Conservation (phyloP, 2,329 filamentous ascomycete genomes). For the Kalaharituber pfeilii region DNA sequence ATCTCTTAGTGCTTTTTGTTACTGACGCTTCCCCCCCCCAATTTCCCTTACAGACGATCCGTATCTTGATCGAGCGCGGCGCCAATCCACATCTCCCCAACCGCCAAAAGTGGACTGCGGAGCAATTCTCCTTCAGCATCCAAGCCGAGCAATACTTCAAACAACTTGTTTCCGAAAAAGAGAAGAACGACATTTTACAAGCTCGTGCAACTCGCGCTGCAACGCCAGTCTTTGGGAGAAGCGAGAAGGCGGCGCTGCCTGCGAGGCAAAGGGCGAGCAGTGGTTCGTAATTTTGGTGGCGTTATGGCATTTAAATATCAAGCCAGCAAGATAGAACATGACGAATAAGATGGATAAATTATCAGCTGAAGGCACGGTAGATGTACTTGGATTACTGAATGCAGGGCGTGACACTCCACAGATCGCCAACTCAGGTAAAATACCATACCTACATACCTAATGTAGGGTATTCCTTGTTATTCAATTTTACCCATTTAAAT, state of each 20-base stretch:
- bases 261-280: slow-evolving; percentile 18
- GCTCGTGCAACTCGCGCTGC: slow-evolving; percentile 8
- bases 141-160: slow-evolving; percentile 21
- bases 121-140: slow-evolving; percentile 20
- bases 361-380: no score
- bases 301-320: no score
- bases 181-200: slow-evolving; percentile 6
- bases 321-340: no score
- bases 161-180: slow-evolving; percentile 13
- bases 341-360: no score
- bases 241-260: slow-evolving; percentile 9
- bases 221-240: slow-evolving; percentile 17
- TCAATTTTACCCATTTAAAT: no score
- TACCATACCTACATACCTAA: no score
- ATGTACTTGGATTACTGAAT: no score
- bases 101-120: slow-evolving; percentile 19
- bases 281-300: slow-evolving; percentile 5
- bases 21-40: neutral
- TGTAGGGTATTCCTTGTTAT: no score
- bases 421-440: no score
- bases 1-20: neutral
- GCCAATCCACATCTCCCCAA: slow-evolving; percentile 18
- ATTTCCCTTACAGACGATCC: slow-evolving; percentile 10
- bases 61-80: slow-evolving; percentile 20
- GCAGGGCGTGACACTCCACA: no score